Evolutionary conservation across 257 asterid species (phyloP).

Genomic region (Ophiorrhiza pumila): DNA sequence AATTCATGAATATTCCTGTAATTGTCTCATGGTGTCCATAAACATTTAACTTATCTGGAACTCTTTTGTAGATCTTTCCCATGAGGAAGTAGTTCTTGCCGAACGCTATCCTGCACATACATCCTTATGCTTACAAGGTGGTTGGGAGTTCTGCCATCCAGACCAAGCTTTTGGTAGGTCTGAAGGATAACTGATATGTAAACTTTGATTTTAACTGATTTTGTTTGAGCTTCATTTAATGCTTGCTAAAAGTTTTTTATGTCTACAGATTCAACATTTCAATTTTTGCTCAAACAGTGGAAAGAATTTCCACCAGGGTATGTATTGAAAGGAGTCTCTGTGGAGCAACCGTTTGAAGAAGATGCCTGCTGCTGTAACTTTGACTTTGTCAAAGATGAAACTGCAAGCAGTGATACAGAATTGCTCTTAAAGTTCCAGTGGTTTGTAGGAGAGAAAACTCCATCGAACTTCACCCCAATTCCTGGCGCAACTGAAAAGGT

Average conservation of each 20-base stretch:
- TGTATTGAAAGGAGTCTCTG: slow-evolving; percentile 60
- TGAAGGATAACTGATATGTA: not conserved
- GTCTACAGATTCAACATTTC: slow-evolving; percentile 81
- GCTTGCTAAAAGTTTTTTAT: slow-evolving; percentile 1
- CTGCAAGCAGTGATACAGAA: slow-evolving; percentile 43
- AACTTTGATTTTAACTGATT: slow-evolving; percentile 8
- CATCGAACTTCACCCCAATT: slow-evolving; percentile 61
- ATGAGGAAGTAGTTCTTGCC: slow-evolving; percentile 71
- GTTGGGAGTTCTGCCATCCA: slow-evolving; percentile 95
- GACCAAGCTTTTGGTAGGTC: slow-evolving; percentile 82
- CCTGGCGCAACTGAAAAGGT: slow-evolving; percentile 81
- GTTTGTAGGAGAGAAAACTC: slow-evolving; percentile 74
- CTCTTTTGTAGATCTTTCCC: slow-evolving; percentile 71
- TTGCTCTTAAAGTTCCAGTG: slow-evolving; percentile 76
- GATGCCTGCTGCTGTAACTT: slow-evolving; percentile 93
- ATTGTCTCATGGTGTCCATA: slow-evolving; percentile 1
- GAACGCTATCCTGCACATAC: slow-evolving; percentile 91
- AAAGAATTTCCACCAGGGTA: slow-evolving; percentile 88
- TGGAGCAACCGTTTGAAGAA: slow-evolving; percentile 83
- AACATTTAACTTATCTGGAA: slow-evolving; percentile 5
- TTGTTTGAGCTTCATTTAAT: slow-evolving; percentile 4
- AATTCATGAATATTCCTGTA: not conserved
- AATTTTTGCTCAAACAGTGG: slow-evolving; percentile 94
- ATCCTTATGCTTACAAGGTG: slow-evolving; percentile 82
- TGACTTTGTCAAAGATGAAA: slow-evolving; percentile 64